Evolutionary conservation across 2,329 filamentous ascomycete species (phyloP).

Genomic region (Fusarium marasasianum): DNA sequence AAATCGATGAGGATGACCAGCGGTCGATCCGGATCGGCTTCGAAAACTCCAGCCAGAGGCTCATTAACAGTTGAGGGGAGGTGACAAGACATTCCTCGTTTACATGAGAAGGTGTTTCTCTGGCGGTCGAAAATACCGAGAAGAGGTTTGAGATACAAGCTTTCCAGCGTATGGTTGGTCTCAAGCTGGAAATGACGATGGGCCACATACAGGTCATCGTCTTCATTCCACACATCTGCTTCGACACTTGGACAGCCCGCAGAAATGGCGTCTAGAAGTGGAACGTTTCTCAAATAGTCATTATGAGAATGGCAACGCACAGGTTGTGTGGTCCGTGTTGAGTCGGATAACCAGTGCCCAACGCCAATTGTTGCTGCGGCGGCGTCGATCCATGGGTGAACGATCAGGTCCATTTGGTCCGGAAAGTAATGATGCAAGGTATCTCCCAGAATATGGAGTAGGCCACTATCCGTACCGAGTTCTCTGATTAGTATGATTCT

Average conservation of each 20-base stretch:
- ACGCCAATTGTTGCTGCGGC: background rate
- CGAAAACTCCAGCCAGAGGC: background rate
- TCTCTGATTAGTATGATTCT: background rate
- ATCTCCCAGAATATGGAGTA: background rate
- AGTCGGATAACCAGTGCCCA: background rate
- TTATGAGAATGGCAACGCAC: background rate
- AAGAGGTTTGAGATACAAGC: background rate
- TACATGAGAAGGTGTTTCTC: background rate
- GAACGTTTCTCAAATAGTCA: background rate
- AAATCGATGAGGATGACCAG: background rate
- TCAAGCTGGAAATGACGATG: background rate
- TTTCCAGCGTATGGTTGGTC: background rate
- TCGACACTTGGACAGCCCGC: background rate
- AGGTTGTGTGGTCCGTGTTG: background rate
- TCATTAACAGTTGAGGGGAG: background rate
- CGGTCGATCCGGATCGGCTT: background rate
- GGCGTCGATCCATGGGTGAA: background rate
- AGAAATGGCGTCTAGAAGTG: background rate
- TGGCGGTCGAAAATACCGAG: background rate
- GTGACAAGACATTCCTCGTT: background rate
- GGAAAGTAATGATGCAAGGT: background rate
- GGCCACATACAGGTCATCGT: background rate
- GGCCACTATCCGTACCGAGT: background rate
- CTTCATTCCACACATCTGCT: background rate
- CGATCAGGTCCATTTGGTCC: background rate